A percentile compares a stretch with the other conserved stretches of the same genome.
Conservation (phyloP, 2,329 filamentous ascomycete genomes). For the Pyrenophora graminea region DNA sequence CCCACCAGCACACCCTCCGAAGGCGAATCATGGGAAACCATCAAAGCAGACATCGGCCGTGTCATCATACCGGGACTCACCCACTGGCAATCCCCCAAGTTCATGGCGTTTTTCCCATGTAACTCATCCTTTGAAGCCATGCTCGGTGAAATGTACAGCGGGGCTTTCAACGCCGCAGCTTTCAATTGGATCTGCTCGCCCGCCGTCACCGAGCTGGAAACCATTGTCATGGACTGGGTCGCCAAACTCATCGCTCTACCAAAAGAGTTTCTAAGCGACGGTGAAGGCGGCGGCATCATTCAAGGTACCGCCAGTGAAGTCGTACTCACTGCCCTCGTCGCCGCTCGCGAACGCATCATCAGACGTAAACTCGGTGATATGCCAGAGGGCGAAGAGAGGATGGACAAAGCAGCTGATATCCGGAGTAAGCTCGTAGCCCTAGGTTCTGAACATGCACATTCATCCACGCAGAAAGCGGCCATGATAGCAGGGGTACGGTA, state of each 20-base stretch:
- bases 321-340: constrained; percentile 82
- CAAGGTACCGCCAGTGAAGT: constrained; percentile 90
- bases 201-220: constrained; percentile 90
- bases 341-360: constrained; percentile 68
- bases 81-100: constrained; percentile 90
- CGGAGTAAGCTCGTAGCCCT: constrained; percentile 77
- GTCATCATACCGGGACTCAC: constrained; percentile 92
- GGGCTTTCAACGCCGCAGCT: constrained; percentile 83
- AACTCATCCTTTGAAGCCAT: constrained; percentile 81
- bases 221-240: constrained; percentile 89
- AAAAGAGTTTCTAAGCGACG: constrained; percentile 71
- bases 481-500: constrained; percentile 85
- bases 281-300: constrained; percentile 86
- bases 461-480: constrained; percentile 83
- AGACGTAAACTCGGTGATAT: constrained; percentile 54
- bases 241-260: constrained; percentile 76
- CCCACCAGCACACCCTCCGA: constrained; percentile 67
- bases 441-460: constrained; percentile 79
- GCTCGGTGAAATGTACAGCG: constrained; percentile 89
- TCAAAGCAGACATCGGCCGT: constrained; percentile 79
- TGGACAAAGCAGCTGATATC: constrained; percentile 67
- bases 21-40: constrained; percentile 75
- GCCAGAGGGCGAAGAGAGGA: constrained; percentile 40
- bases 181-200: constrained; percentile 98
- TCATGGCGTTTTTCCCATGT: constrained; percentile 94